Conservation (phyloP, 305 asterid species). For the Lippia alba region DNA sequence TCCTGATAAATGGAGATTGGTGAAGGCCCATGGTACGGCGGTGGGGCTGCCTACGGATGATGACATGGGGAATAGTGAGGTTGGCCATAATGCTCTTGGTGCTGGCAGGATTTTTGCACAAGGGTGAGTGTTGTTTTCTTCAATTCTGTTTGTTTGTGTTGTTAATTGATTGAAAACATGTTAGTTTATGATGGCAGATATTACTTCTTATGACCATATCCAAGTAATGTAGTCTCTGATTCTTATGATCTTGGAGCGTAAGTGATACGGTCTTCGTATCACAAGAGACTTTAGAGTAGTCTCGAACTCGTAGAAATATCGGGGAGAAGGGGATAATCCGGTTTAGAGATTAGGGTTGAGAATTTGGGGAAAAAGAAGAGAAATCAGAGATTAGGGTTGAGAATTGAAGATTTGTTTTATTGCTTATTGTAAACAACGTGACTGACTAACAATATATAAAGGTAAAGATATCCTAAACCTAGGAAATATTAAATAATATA, state of each 20-base stretch:
- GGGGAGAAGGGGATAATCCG: too few relatives aligned
- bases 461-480: too few relatives aligned
- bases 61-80: conserved; percentile 98
- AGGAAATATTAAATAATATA: too few relatives aligned
- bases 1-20: conserved; percentile 92
- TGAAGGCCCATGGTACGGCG: conserved; percentile 88
- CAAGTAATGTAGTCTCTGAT: not conserved
- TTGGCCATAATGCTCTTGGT: conserved; percentile 98
- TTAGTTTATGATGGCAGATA: not conserved
- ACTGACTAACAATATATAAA: too few relatives aligned
- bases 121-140: conserved; percentile 56
- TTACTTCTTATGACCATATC: not conserved
- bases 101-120: conserved; percentile 96
- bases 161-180: not conserved
- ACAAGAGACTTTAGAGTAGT: too few relatives aligned
- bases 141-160: not conserved
- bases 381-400: too few relatives aligned
- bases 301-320: too few relatives aligned
- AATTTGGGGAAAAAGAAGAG: too few relatives aligned
- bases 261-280: too few relatives aligned
- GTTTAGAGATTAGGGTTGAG: too few relatives aligned
- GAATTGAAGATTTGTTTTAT: too few relatives aligned
- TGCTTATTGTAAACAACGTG: too few relatives aligned
- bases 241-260: not conserved
- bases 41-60: conserved; percentile 96